Conservation (phyloP, 2,329 filamentous ascomycete genomes). For the Pezicula carpinea region DNA sequence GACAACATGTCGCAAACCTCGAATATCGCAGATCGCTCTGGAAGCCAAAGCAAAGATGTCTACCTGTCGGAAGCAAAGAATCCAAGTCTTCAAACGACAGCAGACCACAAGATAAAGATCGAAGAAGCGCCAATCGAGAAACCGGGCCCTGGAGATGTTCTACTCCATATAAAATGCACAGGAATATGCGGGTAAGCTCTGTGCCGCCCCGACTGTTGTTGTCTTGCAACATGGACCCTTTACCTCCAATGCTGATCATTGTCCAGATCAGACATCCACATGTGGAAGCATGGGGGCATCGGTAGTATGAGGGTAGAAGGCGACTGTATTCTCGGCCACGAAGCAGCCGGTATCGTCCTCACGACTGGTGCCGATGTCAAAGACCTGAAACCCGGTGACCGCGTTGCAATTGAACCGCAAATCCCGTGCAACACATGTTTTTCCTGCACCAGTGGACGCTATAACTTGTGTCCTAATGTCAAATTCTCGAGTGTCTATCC, state of each 20-base stretch:
- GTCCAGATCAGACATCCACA: conserved; percentile 59
- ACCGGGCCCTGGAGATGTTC: conserved; percentile 48
- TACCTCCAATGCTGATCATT: neutral
- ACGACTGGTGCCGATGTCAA: conserved; percentile 50
- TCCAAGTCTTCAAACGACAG: conserved; percentile 54
- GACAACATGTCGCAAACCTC: too few species aligned
- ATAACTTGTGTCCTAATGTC: conserved; percentile 60
- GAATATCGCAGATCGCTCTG: too few species aligned
- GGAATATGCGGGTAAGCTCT: conserved; percentile 55
- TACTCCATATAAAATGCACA: conserved; percentile 58
- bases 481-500: conserved; percentile 59
- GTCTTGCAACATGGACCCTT: neutral
- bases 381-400: conserved; percentile 49
- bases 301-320: conserved; percentile 57
- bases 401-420: conserved; percentile 63
- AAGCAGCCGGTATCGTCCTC: conserved; percentile 57
- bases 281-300: conserved; percentile 62
- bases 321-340: conserved; percentile 62
- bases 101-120: conserved; percentile 52
- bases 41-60: too few species aligned
- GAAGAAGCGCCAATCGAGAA: conserved; percentile 50
- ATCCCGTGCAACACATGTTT: conserved; percentile 59
- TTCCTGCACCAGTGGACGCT: conserved; percentile 53
- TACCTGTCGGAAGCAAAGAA: conserved; percentile 29
- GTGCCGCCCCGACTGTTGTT: neutral